Percentiles rank a stretch among this genome's conserved stretches.
phyloP scores from a whole-genome alignment of 1,139 yeast genomes.

The Debaryomycetaceae sp. region DNA sequence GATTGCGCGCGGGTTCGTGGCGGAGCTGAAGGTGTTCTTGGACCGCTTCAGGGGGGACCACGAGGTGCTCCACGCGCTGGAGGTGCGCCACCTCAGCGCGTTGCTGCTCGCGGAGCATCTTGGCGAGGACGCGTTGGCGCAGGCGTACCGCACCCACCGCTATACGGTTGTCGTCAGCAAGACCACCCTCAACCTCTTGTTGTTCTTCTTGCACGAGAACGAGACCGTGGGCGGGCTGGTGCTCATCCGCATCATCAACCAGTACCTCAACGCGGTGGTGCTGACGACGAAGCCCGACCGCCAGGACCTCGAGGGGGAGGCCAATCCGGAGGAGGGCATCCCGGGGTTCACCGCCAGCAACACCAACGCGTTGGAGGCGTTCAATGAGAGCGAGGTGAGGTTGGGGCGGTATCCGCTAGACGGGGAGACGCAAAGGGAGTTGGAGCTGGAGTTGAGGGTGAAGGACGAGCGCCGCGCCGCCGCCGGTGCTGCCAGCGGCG shows the following conservation, averaged over 20 bases:
- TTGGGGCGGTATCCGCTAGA: conserved; percentile 84
- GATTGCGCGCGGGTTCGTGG: conserved; percentile 55
- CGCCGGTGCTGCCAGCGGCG: no score
- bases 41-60: conserved; percentile 75
- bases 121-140: conserved; percentile 76
- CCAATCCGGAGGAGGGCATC: conserved; percentile 61
- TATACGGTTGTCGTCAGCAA: conserved; percentile 75
- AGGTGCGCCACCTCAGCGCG: conserved; percentile 66
- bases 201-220: conserved; percentile 86
- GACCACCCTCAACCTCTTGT: conserved; percentile 76
- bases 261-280: conserved; percentile 70
- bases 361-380: conserved; percentile 48
- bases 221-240: conserved; percentile 92
- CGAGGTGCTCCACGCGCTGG: conserved; percentile 70
- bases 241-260: conserved; percentile 79
- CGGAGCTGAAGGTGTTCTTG: conserved; percentile 69
- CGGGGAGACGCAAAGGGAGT: conserved; percentile 77
- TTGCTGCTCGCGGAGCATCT: conserved; percentile 78
- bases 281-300: conserved; percentile 43
- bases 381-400: conserved; percentile 62
- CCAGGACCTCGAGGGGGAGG: conserved; percentile 43
- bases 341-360: conserved; percentile 48
- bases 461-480: conserved; percentile 54
- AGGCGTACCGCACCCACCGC: conserved; percentile 66
- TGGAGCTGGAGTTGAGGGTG: conserved; percentile 75